Evolutionary conservation across 2,329 filamentous ascomycete species (phyloP).

Genomic region (Coniochaeta hoffmannii): DNA sequence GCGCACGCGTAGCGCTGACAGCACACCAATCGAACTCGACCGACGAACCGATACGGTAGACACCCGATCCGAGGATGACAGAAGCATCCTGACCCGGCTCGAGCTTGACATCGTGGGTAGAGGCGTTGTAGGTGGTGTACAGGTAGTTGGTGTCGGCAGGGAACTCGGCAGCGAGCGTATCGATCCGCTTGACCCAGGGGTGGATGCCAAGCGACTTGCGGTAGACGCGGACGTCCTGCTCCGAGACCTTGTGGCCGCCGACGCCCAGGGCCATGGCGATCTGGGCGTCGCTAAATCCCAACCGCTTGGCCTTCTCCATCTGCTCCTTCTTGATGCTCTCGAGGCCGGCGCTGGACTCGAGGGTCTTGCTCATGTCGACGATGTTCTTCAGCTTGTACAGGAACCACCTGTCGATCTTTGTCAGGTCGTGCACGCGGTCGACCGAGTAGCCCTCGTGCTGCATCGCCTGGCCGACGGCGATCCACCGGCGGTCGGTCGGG

Average conservation of each 20-base stretch:
- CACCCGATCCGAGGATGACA: constrained; percentile 84
- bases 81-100: constrained; percentile 71
- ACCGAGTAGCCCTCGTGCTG: constrained; percentile 93
- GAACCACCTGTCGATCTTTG: constrained; percentile 99
- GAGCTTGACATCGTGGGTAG: constrained; percentile 86
- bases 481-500: constrained; percentile 93
- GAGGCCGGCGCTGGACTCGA: constrained; percentile 76
- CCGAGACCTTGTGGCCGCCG: constrained; percentile 36
- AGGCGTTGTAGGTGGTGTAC: constrained; percentile 97
- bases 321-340: constrained; percentile 83
- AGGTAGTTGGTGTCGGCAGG: constrained; percentile 92
- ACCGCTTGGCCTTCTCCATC: constrained; percentile 87
- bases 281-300: constrained; percentile 95
- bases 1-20: constrained; percentile 77
- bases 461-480: constrained; percentile 96
- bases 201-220: constrained; percentile 81
- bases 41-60: constrained; percentile 95
- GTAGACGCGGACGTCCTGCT: constrained; percentile 81
- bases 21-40: constrained; percentile 99
- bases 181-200: constrained; percentile 97
- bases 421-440: constrained; percentile 84
- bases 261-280: constrained; percentile 59
- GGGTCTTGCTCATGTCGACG: constrained; percentile 79
- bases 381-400: constrained; percentile 97
- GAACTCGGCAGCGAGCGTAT: constrained; percentile 95